Evolutionary conservation across 192 early-diverging fungal species (phyloP).

Genomic region (Entomortierella parvispora): DNA sequence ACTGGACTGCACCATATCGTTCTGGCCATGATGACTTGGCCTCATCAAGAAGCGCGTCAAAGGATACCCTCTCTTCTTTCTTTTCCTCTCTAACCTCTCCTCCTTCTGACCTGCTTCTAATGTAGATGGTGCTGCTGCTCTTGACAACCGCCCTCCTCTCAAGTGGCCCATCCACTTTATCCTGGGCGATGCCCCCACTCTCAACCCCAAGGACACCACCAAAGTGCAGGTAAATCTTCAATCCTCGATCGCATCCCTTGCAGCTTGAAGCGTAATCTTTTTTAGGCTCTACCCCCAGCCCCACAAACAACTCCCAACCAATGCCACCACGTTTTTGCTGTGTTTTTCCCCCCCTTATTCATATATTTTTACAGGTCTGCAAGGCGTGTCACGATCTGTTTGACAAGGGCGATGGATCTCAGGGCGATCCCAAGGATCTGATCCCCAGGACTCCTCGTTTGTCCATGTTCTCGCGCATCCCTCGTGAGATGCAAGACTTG

Average conservation of each 20-base stretch:
- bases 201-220: conserved; percentile 40
- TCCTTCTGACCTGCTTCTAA: too few species aligned
- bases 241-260: not conserved
- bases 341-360: not conserved
- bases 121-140: conserved; percentile 38
- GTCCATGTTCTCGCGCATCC: conserved; percentile 47
- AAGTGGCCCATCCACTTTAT: conserved; percentile 46
- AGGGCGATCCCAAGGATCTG: conserved; percentile 39
- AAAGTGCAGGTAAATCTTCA: conserved; percentile 32
- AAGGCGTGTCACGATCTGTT: conserved; percentile 35
- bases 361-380: conserved; percentile 20
- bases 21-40: not conserved
- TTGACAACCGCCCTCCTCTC: conserved; percentile 44
- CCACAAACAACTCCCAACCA: not conserved
- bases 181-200: conserved; percentile 31
- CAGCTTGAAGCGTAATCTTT: not conserved
- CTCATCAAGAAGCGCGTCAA: not conserved
- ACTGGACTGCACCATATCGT: not conserved
- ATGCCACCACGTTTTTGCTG: not conserved
- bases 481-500: conserved; percentile 31
- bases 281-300: not conserved
- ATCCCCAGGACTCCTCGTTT: conserved; percentile 37
- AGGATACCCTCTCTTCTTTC: not conserved
- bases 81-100: not conserved
- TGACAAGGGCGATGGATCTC: conserved; percentile 26